Evolutionary conservation across 805 yeast genomes (phyloP).

Genomic region (Candida sakaeoensis): DNA sequence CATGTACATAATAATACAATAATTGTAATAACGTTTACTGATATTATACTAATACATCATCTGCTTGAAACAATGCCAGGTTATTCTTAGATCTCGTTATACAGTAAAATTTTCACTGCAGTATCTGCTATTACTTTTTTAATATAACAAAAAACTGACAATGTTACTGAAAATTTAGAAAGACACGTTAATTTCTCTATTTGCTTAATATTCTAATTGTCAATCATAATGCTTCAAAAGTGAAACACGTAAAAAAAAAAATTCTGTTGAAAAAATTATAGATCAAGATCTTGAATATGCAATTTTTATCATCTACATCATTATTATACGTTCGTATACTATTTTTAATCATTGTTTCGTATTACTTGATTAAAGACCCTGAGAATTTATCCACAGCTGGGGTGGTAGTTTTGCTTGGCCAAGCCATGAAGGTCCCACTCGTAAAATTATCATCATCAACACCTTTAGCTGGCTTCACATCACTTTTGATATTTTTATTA

Average conservation of each 20-base stretch:
- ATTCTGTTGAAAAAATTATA: background rate
- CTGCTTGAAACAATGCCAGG: no score
- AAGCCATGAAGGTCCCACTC: constrained; percentile 52
- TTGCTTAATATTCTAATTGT: no score
- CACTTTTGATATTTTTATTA: constrained; percentile 41
- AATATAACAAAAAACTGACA: no score
- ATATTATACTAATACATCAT: no score
- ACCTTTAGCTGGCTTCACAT: constrained; percentile 48
- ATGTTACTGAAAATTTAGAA: no score
- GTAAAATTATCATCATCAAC: constrained; percentile 30
- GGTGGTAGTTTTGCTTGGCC: constrained; percentile 49
- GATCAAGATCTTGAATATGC: constrained; percentile 31
- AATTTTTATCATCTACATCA: constrained; percentile 47
- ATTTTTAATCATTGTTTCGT: constrained; percentile 42
- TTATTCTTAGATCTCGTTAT: no score
- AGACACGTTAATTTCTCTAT: no score
- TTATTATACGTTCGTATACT: constrained; percentile 46
- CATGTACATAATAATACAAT: no score
- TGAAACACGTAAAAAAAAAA: background rate
- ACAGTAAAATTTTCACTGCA: no score
- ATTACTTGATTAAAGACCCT: constrained; percentile 47
- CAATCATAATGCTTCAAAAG: no score
- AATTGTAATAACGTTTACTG: no score
- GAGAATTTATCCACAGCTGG: constrained; percentile 40
- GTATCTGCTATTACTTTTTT: no score